Conservation (phyloP, 2,329 filamentous ascomycete genomes). For the Nectriaceae sp. region DNA sequence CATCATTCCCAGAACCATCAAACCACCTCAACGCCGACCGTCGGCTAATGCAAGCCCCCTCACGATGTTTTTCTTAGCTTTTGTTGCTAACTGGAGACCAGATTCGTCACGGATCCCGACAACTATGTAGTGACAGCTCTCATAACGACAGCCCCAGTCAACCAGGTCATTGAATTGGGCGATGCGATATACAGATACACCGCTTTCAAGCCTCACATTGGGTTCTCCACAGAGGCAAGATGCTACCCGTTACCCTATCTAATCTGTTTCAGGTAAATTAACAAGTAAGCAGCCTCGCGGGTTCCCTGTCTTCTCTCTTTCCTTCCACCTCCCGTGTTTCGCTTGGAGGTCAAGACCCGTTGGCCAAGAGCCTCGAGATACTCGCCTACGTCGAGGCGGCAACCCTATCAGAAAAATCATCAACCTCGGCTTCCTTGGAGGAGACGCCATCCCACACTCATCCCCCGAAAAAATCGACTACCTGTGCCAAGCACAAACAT, state of each 20-base stretch:
- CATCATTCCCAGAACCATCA: not conserved
- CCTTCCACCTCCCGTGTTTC: not conserved
- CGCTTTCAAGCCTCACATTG: not conserved
- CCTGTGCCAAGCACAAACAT: conserved; percentile 10
- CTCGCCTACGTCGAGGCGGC: not conserved
- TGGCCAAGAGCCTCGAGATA: not conserved
- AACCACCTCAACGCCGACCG: not conserved
- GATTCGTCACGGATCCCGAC: not conserved
- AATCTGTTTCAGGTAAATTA: not conserved
- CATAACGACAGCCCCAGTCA: not conserved
- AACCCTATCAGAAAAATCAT: not conserved
- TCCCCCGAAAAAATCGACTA: not conserved
- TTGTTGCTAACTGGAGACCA: not conserved
- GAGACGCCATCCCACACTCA: not conserved
- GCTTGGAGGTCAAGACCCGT: not conserved
- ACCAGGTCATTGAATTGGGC: not conserved
- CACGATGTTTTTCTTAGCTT: not conserved
- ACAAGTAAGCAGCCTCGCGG: not conserved
- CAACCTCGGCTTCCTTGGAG: not conserved
- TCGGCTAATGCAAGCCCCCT: not conserved
- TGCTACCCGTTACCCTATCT: not conserved
- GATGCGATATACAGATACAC: not conserved
- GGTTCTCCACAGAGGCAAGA: not conserved
- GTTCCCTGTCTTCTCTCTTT: conserved; percentile 2
- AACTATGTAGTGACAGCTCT: not conserved